Conservation (phyloP, 176 grass and related monocot species). For the Phyllostachys edulis region DNA sequence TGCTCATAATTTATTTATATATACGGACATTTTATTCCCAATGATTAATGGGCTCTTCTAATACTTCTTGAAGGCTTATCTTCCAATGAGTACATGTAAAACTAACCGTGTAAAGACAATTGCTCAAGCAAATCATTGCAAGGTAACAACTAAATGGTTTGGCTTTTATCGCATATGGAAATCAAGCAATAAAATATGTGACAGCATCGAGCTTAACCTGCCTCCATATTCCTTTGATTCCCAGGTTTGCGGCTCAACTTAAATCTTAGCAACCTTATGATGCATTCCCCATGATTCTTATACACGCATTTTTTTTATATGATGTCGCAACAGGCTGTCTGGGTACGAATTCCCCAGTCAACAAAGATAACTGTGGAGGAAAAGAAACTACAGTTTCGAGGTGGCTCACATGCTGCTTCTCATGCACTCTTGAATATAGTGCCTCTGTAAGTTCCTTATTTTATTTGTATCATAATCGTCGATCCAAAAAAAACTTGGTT, state of each 20-base stretch:
- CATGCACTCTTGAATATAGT: conserved; percentile 81
- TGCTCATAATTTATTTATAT: neutral
- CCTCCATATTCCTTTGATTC: conserved; percentile 80
- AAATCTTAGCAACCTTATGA: conserved; percentile 14
- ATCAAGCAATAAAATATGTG: conserved; percentile 72
- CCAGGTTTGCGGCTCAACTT: conserved; percentile 46
- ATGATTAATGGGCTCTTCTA: conserved; percentile 20
- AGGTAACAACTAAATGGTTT: conserved; percentile 93
- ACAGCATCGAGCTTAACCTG: conserved; percentile 64
- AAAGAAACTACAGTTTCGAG: conserved; percentile 56
- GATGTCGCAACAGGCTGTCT: conserved; percentile 61
- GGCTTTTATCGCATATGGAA: conserved; percentile 88
- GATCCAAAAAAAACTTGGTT: neutral
- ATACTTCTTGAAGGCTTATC: conserved; percentile 72
- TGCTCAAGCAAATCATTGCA: conserved; percentile 78
- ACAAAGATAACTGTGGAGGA: conserved; percentile 61
- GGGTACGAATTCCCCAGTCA: conserved; percentile 67
- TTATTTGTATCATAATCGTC: neutral
- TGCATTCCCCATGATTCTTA: neutral
- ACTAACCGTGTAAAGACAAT: conserved; percentile 59
- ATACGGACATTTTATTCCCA: conserved; percentile 8
- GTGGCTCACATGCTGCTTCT: conserved; percentile 82
- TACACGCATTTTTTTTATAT: conserved; percentile 25
- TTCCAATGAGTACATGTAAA: conserved; percentile 37
- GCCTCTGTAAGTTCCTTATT: conserved; percentile 59